phyloP scores from a whole-genome alignment of 2,329 filamentous ascomycete genomes.

The Aspergillus sclerotialis region DNA sequence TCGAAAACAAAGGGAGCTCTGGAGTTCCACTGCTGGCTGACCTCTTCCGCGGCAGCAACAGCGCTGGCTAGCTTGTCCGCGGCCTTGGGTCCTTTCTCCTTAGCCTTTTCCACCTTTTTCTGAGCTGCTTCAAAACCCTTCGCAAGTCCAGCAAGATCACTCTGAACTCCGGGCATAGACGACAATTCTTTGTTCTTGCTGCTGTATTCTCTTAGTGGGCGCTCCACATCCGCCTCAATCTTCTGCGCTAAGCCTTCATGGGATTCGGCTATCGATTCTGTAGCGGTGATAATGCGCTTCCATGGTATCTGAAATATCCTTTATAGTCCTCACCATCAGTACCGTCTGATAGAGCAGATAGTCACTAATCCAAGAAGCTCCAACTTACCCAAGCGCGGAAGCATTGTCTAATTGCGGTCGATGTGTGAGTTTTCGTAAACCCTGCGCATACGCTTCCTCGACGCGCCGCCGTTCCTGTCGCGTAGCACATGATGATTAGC shows the following conservation, averaged over 20 bases:
- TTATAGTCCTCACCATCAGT: conserved; percentile 15
- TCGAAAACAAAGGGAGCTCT: conserved; percentile 95
- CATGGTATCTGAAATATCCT: conserved; percentile 89
- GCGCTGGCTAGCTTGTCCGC: conserved; percentile 72
- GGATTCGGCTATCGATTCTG: conserved; percentile 72
- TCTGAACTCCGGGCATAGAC: conserved; percentile 72
- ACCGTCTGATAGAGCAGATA: not conserved
- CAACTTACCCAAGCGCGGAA: conserved; percentile 75
- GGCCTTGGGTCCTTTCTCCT: conserved; percentile 65
- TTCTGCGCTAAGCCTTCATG: conserved; percentile 74
- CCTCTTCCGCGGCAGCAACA: conserved; percentile 64
- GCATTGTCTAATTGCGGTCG: conserved; percentile 67
- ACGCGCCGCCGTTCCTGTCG: conserved; percentile 80
- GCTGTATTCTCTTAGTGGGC: conserved; percentile 69
- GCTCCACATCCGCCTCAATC: conserved; percentile 84
- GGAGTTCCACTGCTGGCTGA: conserved; percentile 83
- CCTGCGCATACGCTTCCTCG: conserved; percentile 81
- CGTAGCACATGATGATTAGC: conserved; percentile 7
- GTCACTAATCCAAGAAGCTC: not conserved
- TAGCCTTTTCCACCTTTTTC: conserved; percentile 77
- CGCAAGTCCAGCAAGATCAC: conserved; percentile 71
- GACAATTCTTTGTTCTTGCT: conserved; percentile 67
- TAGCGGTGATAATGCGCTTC: conserved; percentile 75
- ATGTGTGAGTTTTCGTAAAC: conserved; percentile 71
- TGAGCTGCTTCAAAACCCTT: conserved; percentile 79